A percentile compares a stretch with the other conserved stretches of the same genome.
These are phyloP conservation scores for Heterobasidion occidentale DNA, from an alignment of 1,284 basidiomycete species.

Conservation along the genomic window DNA sequence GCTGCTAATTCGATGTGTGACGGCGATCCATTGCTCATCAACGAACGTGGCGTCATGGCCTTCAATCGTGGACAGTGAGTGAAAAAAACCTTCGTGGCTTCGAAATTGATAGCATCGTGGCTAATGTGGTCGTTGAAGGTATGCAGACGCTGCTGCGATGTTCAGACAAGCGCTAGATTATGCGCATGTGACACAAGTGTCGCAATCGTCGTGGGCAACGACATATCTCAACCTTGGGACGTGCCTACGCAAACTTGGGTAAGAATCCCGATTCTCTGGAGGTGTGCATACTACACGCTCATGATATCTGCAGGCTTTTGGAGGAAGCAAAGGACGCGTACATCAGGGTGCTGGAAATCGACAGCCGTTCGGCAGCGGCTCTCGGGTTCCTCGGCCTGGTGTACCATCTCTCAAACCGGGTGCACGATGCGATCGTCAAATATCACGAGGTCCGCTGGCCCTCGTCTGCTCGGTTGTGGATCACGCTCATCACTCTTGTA, in stretches of 20 bases:
- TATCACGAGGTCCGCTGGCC: slow-evolving; percentile 60
- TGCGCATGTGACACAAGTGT: slow-evolving; percentile 78
- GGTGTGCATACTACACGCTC: neutral
- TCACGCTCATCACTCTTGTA: neutral
- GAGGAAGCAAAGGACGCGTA: slow-evolving; percentile 69
- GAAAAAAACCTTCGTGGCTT: neutral
- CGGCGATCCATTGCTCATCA: slow-evolving; percentile 82
- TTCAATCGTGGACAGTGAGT: slow-evolving; percentile 59
- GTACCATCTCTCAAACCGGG: slow-evolving; percentile 63
- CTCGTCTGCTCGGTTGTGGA: neutral
- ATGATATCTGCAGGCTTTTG: slow-evolving; percentile 40
- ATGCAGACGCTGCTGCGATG: slow-evolving; percentile 58
- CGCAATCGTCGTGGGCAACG: slow-evolving; percentile 76
- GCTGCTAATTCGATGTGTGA: slow-evolving; percentile 78
- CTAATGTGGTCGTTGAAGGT: slow-evolving; percentile 32
- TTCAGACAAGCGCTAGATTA: slow-evolving; percentile 70
- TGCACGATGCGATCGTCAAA: slow-evolving; percentile 74
- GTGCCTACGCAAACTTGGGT: slow-evolving; percentile 75
- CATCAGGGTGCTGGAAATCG: slow-evolving; percentile 70
- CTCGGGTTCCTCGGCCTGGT: slow-evolving; percentile 83
- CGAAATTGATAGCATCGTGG: no score
- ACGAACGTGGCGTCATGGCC: slow-evolving; percentile 91
- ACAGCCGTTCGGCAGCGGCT: slow-evolving; percentile 71
- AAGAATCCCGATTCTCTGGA: neutral
- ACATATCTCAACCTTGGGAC: slow-evolving; percentile 91